Conservation (phyloP, 305 asterid genomes). For the Fraxinus platypoda region DNA sequence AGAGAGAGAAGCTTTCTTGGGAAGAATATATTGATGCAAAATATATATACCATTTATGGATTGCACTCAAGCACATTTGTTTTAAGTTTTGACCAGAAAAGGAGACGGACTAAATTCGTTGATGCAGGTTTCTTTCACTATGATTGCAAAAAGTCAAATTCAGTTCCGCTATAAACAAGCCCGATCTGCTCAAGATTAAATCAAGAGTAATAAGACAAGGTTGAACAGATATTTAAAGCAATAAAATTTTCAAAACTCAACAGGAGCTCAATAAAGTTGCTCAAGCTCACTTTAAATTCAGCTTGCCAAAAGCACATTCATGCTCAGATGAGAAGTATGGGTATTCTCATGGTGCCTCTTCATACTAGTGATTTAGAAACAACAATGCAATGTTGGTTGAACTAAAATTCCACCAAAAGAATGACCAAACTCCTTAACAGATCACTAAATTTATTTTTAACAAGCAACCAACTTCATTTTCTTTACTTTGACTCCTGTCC, state of each 20-base stretch:
- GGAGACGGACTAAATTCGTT: background rate
- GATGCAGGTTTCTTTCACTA: background rate
- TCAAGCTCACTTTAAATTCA: background rate
- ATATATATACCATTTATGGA: constrained; percentile 2
- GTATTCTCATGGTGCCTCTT: background rate
- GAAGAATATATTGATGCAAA: background rate
- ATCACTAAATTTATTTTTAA: background rate
- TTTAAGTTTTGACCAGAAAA: background rate
- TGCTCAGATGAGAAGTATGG: background rate
- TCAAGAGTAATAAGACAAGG: background rate
- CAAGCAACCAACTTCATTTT: background rate
- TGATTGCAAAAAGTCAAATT: background rate
- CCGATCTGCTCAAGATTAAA: background rate
- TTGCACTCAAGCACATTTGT: constrained; percentile 6
- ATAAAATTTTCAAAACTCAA: background rate
- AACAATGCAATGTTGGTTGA: background rate
- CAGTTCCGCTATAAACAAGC: background rate
- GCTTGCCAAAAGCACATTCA: background rate
- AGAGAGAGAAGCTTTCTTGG: background rate
- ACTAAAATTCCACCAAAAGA: background rate
- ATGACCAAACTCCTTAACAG: background rate
- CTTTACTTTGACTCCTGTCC: background rate
- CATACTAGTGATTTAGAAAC: background rate
- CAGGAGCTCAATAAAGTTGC: background rate
- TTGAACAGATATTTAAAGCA: background rate